Base-by-base conservation (phyloP, 1,139 yeast species). In the Pichiaceae sp. region DNA sequence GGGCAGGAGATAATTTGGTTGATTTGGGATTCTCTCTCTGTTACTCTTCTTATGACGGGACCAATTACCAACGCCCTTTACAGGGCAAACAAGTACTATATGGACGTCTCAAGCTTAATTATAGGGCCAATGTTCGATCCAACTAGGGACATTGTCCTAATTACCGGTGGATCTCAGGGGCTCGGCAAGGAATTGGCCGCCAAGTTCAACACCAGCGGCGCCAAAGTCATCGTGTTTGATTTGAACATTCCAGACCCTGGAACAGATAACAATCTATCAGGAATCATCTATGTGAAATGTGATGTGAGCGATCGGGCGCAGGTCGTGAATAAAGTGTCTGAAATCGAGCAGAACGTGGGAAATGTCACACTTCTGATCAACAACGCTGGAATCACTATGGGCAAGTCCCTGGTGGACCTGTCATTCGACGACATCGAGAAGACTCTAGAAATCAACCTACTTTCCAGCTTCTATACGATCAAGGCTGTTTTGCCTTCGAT, bases 121-220 rank as follows among this genome's bases (percentile, higher is more conserved):
- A 54, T 75, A 17, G 84, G 84, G 1, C 70, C 66, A 39, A 62
- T 60, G 11, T 69, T 69, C 43, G 79, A 75, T 29, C 66, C 73
- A 0, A 48, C 46, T 25, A 57, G 61, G 18, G 86, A 83, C 48
- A 61, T 81, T 11, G 80, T 78, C 0, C 57, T 86, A n/a, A 63
- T 89, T 19, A 87, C 96, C 0, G 96, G 96, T 1, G 96, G 96
- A 0, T 54, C 72, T 2, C 62, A 74, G 0, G 96, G 96, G 0
- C 63, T 89, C 18, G 96, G 96, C 0, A 60, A 59, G 33, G 82
- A 75, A 40, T 46, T 87, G n/a, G 83, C 70, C 0, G 43, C 47
- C 15, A 52, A 54, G 29, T 68, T 85, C 38, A 57, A 59, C 3
- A 44, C 45, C n/a, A 52, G 49, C 9, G 63, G 66, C 7, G 69